These are phyloP conservation scores for Tetrapyrgos nigripes DNA, from an alignment of 1,284 basidiomycete genomes.

Conservation along the genomic window DNA sequence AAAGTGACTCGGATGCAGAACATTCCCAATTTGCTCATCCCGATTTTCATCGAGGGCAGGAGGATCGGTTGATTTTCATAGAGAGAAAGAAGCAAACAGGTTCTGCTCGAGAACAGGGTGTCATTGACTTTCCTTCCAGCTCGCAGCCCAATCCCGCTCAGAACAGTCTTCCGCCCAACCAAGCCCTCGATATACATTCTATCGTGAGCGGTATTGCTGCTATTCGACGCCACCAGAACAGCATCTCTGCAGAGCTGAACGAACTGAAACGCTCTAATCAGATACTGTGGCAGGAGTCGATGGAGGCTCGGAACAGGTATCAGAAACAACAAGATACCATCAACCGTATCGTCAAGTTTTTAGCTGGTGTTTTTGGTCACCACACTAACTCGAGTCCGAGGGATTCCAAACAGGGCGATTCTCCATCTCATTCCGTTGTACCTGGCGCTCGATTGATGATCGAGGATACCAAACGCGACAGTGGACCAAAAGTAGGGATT, in stretches of 20 bases:
- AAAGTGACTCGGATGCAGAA: constrained; percentile 83
- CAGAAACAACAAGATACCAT: constrained; percentile 98
- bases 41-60: constrained; percentile 89
- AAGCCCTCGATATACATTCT: constrained; percentile 75
- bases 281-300: constrained; percentile 91
- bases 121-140: constrained; percentile 11
- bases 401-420: constrained; percentile 46
- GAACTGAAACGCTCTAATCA: constrained; percentile 91
- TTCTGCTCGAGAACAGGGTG: constrained; percentile 10
- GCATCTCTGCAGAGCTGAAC: constrained; percentile 88
- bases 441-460: constrained; percentile 71
- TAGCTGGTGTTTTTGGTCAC: constrained; percentile 91
- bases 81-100: constrained; percentile 63
- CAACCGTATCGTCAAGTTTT: constrained; percentile 92
- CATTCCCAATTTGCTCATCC: constrained; percentile 95
- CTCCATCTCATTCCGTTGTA: constrained; percentile 51
- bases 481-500: constrained; percentile 41
- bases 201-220: constrained; percentile 86
- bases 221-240: constrained; percentile 91
- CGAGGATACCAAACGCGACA: constrained; percentile 51
- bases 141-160: constrained; percentile 27
- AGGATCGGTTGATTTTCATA: constrained; percentile 90
- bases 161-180: constrained; percentile 42
- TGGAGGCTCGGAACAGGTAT: constrained; percentile 80
- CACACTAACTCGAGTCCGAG: constrained; percentile 49